phyloP scores from a whole-genome alignment of 176 grass and related monocot species.

The Saccharum officinarum region DNA sequence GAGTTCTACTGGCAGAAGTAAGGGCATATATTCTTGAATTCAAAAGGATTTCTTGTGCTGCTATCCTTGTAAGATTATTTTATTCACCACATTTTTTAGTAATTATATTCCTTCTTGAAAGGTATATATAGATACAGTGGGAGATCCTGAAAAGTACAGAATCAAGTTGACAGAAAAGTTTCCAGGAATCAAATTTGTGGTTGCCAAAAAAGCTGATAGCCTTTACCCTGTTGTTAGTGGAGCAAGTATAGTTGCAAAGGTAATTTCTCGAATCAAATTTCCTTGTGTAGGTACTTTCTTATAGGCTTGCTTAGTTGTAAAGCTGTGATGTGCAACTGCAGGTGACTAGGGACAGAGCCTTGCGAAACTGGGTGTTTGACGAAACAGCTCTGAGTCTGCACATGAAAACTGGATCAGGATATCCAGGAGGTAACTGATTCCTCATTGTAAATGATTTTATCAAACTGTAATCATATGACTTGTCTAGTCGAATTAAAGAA shows the following conservation, averaged over 20 bases:
- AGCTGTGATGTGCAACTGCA: slow-evolving; percentile 32
- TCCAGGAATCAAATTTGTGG: slow-evolving; percentile 86
- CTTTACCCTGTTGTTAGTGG: slow-evolving; percentile 97
- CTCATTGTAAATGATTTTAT: slow-evolving; percentile 5
- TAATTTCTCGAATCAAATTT: slow-evolving; percentile 29
- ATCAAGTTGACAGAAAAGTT: slow-evolving; percentile 79
- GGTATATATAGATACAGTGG: slow-evolving; percentile 95
- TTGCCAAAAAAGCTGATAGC: slow-evolving; percentile 95
- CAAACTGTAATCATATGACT: background rate
- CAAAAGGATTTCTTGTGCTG: background rate
- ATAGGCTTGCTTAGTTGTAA: background rate
- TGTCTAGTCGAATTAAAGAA: background rate
- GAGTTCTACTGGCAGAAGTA: slow-evolving; percentile 84
- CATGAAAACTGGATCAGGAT: slow-evolving; percentile 94
- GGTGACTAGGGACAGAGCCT: slow-evolving; percentile 88
- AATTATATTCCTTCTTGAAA: slow-evolving; percentile 32
- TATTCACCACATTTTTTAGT: background rate
- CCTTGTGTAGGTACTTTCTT: background rate
- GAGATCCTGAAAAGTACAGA: slow-evolving; percentile 88
- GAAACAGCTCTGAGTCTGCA: slow-evolving; percentile 75
- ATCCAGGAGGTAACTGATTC: slow-evolving; percentile 70
- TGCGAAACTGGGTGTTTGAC: slow-evolving; percentile 84
- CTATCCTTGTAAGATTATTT: slow-evolving; percentile 5
- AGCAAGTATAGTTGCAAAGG: slow-evolving; percentile 96
- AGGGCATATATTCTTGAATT: slow-evolving; percentile 25